Conservation (phyloP, 23 red algal species). For the Gracilaria domingensis region DNA sequence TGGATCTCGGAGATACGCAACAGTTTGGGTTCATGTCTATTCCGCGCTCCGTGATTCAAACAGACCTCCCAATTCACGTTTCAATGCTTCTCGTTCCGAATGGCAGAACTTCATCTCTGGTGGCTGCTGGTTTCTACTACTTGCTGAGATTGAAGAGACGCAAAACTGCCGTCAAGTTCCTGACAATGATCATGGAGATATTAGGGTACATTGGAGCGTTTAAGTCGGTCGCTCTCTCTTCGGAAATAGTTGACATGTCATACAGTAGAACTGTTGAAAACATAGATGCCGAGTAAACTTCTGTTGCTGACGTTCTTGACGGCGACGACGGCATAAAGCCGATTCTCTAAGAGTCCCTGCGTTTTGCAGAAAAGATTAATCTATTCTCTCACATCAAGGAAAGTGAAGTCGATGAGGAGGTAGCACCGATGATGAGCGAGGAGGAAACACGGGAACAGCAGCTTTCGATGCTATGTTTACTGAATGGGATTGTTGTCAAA, state of each 20-base stretch:
- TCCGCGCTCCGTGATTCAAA: constrained; percentile 63
- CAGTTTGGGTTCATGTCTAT: constrained; percentile 48
- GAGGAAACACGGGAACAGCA: background rate
- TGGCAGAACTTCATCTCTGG: constrained; percentile 24
- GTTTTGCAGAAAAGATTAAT: constrained; percentile 31
- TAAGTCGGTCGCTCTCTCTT: background rate
- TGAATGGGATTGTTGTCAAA: constrained; percentile 70
- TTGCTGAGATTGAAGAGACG: constrained; percentile 43
- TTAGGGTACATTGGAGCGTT: constrained; percentile 61
- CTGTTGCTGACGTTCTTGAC: constrained; percentile 45
- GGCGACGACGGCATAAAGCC: constrained; percentile 11
- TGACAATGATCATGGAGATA: constrained; percentile 57
- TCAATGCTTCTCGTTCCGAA: constrained; percentile 73
- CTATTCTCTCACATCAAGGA: constrained; percentile 28
- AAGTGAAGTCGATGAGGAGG: background rate
- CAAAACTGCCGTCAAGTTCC: constrained; percentile 48
- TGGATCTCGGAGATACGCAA: constrained; percentile 63
- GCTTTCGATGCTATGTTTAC: constrained; percentile 57
- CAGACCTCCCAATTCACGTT: constrained; percentile 60
- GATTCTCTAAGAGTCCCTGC: constrained; percentile 28
- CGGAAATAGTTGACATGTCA: constrained; percentile 54
- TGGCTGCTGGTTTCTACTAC: constrained; percentile 58
- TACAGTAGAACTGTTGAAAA: constrained; percentile 31
- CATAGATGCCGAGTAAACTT: constrained; percentile 6
- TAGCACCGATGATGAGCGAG: background rate